Evolutionary conservation across 2,329 filamentous ascomycete species (phyloP), one percentile per base, ranked within the genome.

Genomic region (Lachnellula cervina): DNA sequence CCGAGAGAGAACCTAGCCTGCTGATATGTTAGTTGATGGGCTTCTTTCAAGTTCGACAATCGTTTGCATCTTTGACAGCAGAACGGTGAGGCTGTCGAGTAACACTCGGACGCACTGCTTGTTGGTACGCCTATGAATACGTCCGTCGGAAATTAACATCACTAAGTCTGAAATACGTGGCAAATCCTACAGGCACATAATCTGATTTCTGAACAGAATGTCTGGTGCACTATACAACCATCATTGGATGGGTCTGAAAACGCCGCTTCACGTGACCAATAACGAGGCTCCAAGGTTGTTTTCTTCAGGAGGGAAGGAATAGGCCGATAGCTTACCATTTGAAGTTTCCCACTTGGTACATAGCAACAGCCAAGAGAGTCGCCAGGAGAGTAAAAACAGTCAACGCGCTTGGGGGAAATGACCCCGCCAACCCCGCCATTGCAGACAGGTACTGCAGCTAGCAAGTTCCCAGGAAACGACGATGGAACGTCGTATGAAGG

Each of bases 301-400:
- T 5, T 5, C 17, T 13, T 19, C 5, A 25, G 11, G n/a, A 13
- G 5, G 21, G 19, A 46, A 23, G n/a, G 44, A 47, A 16, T 46
- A 32, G n/a, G 16, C 46, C 23, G 28, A 46, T 19, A 11, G 49
- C 65, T 59, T 62, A 66, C 64, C 64, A 61, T 50, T 46, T 42
- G n/a, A 7, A 35, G 32, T 62, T 25, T 16, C 51, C 43, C 37
- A 54, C 54, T 55, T 62, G 57, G 52, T 63, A 64, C 13, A 61
- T n/a, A 14, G 59, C 7, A 48, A 61, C 40, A 21, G 52, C 59
- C 52, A 64, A 13, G 17, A 66, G 43, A 23, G 58, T 59, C 45
- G 59, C 42, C 16, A 63, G 40, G 37, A 55, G 47, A 19, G 52
- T 48, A 43, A 57, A 13, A 8, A 61, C 9, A 8, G 42, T 49